Base-by-base conservation (phyloP, 768 basidiomycete genomes). In the Termitomyces heimii region DNA sequence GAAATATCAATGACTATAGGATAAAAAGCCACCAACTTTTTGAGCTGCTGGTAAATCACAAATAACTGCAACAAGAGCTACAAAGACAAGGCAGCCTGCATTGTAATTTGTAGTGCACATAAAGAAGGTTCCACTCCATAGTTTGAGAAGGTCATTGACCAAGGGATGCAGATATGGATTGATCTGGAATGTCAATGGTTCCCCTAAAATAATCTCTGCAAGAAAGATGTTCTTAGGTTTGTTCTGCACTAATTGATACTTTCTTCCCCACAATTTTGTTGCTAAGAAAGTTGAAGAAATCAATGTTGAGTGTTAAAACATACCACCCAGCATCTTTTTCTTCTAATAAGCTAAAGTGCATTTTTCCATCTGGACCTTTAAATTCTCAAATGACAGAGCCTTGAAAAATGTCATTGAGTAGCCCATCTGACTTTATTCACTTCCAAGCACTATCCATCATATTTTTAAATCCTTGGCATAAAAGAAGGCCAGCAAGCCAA, bases 121-220 rank as follows among this genome's bases (percentile, higher is more conserved):
- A 43, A 63, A 59, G 28, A 6, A 26, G 6, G 58, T 48, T 4
- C 62, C 59, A 4, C 18, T 46, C 59, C 59, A 63, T 16, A 63
- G 39, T 31, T 60, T 20, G 2, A 63, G 48, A 6, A 71, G 56
- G 34, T 62, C 61, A 34, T 73, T 65, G 20, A 73, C 63, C 1
- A 73, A 26, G 3, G 69, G 71, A 5, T 32, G 28, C 22, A 66
- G 57, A 50, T 69, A 66, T 16, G 61, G 62, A 45, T 72, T 70
- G 29, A 68, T 62, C 10, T 59, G 29, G n/a, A 65, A 57, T 0
- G 59, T 45, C 0, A 63, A 55, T 0, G 69, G 74, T 52, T 75
- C 71, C 1, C 73, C 72, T 44, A 73, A 73, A n/a, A 76, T 69
- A 3, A 75, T 62, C 0, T 67, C 70, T 24, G 64, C 69, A 13